Conservation (phyloP, 2,329 filamentous ascomycete genomes). For the Cryphonectria naterciae region DNA sequence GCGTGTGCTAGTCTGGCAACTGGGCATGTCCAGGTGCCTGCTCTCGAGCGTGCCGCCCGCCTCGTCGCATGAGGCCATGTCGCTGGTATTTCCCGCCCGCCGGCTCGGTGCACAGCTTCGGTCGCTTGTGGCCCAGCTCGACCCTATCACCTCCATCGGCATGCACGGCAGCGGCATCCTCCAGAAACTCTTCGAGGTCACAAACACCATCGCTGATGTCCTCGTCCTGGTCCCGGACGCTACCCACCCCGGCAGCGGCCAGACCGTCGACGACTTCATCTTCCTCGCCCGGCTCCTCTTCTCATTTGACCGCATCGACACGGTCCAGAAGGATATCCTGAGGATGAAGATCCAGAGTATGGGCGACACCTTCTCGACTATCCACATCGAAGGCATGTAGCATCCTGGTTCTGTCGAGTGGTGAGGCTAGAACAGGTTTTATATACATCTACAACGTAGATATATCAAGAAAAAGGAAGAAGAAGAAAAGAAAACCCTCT, state of each 20-base stretch:
- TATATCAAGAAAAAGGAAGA: too few relatives aligned
- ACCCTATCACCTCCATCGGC: constrained; percentile 49
- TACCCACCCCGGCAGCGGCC: constrained; percentile 49
- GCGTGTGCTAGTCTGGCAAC: constrained; percentile 47
- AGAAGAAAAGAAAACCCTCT: too few relatives aligned
- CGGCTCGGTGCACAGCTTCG: constrained; percentile 46
- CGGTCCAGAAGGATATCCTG: constrained; percentile 44
- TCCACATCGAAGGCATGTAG: not conserved
- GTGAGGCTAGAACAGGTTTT: too few relatives aligned
- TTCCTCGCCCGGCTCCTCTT: constrained; percentile 56
- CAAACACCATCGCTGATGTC: constrained; percentile 63
- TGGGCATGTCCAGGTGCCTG: constrained; percentile 45
- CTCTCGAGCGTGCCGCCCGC: constrained; percentile 41
- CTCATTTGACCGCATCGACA: constrained; percentile 51
- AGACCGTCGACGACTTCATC: constrained; percentile 57
- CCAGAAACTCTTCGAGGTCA: constrained; percentile 64
- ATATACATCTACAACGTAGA: not conserved
- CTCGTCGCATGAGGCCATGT: constrained; percentile 43
- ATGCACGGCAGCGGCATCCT: constrained; percentile 61
- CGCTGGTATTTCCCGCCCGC: constrained; percentile 45
- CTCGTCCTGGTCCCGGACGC: constrained; percentile 52
- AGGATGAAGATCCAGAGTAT: not conserved
- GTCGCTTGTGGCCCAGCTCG: constrained; percentile 40
- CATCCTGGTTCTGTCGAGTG: not conserved
- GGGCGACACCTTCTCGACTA: not conserved